Evolutionary conservation across 306 rosid species (phyloP), one percentile per base, ranked within the genome.

Genomic region (Albizia julibrissin): DNA sequence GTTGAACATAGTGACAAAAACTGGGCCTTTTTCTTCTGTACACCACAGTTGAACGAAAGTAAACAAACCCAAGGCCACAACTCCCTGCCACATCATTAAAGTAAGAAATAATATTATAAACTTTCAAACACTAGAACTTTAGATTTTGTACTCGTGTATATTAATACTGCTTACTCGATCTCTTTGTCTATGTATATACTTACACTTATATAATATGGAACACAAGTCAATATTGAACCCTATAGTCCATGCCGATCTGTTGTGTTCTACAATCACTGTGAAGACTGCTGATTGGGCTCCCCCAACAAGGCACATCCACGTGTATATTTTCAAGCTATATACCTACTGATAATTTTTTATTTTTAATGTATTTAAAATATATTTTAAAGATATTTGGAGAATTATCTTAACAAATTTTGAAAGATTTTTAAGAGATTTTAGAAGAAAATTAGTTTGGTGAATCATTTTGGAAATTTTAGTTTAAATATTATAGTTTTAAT

Each of bases 231-330:
- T 69, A 64, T 89, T 87, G 73, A 91, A 29, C 37, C 96, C 94
- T 26, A 92, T 43, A 4, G 47, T 50, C 99, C 98, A 93, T 67
- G 90, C 92, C 44, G 88, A 84, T 72, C 22, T 72, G 79, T 82
- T 88, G 65, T 79, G 92, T 61, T 91, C 89, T 39, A 46, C 66
- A 61, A 85, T 77, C 52, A 76, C 74, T 12, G 94, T 84, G 84
- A 88, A 93, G 18, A 89, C 80, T 39, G 92, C 92, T 16, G 97
- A 88, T 80, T 95, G 98, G 64, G 81, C 93, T 68, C 87, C 98
- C 72, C 98, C 98, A 43, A 14, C n/a, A 21, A 93, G 54, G 78
- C 87, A 76, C 93, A 95, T 62, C 99, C 94, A 95, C 5, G 93
- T 85, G 72, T 91, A 91, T 80, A 89, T 79, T 84, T 87, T 87